Percentiles rank a stretch among this genome's conserved stretches.
Conservation (phyloP, 2,329 filamentous ascomycete species). For the Penicillium sp. region DNA sequence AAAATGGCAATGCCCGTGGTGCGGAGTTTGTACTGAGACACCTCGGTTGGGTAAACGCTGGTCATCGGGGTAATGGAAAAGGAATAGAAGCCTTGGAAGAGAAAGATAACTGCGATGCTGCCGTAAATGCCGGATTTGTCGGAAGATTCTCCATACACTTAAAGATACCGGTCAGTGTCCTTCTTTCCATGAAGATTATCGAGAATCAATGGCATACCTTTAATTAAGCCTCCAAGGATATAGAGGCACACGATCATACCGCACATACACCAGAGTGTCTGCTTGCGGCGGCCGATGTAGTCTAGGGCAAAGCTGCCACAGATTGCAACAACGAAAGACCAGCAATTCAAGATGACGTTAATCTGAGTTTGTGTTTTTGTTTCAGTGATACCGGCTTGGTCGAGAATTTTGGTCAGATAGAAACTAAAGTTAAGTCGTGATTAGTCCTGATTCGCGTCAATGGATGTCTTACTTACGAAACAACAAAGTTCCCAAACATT, state of each 20-base stretch:
- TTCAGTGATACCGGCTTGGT: conserved; percentile 28
- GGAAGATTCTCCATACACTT: conserved; percentile 31
- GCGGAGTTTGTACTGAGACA: conserved; percentile 30
- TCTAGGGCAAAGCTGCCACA: conserved; percentile 11
- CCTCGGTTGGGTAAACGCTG: conserved; percentile 31
- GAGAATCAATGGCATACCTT: background rate
- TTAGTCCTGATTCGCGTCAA: too few species aligned
- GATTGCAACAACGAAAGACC: conserved; percentile 8
- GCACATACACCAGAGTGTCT: background rate
- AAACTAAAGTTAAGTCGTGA: conserved; percentile 9
- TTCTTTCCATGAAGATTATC: too few species aligned
- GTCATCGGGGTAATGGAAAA: conserved; percentile 34
- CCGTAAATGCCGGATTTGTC: conserved; percentile 42
- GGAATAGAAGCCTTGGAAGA: conserved; percentile 32
- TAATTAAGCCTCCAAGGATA: conserved; percentile 9
- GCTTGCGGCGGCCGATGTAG: conserved; percentile 2
- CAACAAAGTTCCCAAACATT: conserved; percentile 28
- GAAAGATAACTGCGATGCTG: conserved; percentile 33
- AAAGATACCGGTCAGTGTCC: too few species aligned
- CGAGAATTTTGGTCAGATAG: conserved; percentile 28
- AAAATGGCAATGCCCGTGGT: conserved; percentile 29
- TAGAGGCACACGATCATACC: conserved; percentile 8
- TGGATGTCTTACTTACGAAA: conserved; percentile 16
- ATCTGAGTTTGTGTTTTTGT: conserved; percentile 19
- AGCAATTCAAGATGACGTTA: conserved; percentile 11